Evolutionary conservation across 208 protist species (phyloP), one percentile per base, ranked within the genome.

Genomic region (Wallacemonas sp.): DNA sequence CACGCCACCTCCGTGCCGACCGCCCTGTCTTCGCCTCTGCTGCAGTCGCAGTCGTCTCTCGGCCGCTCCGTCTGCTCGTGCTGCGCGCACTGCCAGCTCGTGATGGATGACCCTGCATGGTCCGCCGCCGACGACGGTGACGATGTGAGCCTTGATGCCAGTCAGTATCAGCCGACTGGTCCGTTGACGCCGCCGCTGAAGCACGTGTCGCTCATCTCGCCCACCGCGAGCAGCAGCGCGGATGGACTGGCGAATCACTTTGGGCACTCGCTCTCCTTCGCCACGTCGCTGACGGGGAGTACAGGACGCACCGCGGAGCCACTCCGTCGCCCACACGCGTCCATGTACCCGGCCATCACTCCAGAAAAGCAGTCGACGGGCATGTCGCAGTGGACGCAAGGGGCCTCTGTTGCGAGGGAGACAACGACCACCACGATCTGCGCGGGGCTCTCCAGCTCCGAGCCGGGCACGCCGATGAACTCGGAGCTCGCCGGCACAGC

Each of bases 401-500:
- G 31, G 10, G 32, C 48, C 25, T 55, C 48, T 10, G 48, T 20
- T 10, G 18, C 48, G 48, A 11, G 26, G 23, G 48, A 55, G 23
- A 11, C 18, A 25, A 57, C 41, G 10, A 71, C 71, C 36, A 62
- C 39, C 26, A 72, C 72, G 11, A 68, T 57, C 1, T 4, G 46
- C 25, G 33, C 54, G n/a, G 65, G 72, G 22, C 54, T 77, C 25
- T 65, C 72, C 0, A 44, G 45, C 52, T 77, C 72, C 0, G 72
- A 72, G 29, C 25, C 68, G 14, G 65, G 61, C 11, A 77, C 72
- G 16, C 72, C 72, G 31, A 32, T 63, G 23, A 77, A 62, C 72
- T 29, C 41, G 8, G 65, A 42, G 52, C 8, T 39, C 7, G 39
- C 31, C 52, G 29, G 10, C 26, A 12, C 52, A 25, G 52, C 29